Base-by-base conservation (phyloP, 257 asterid species). In the Nicotiana otophora region DNA sequence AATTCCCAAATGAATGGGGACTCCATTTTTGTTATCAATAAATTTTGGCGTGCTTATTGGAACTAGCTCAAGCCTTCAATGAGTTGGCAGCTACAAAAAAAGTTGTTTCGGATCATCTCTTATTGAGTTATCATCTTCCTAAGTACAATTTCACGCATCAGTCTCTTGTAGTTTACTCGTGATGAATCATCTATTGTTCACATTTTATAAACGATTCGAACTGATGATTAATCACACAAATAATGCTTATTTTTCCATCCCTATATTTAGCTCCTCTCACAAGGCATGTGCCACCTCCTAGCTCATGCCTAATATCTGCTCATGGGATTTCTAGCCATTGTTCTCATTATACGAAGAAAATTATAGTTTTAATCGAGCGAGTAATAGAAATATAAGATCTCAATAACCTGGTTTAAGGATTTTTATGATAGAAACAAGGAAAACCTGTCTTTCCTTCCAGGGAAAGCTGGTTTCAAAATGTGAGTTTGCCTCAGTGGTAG, bases 1-100 rank as follows among this genome's bases (percentile, higher is more conserved):
- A 61, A 68, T 65, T 54, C 68, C 81, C 82, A 36, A 80, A 83
- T 84, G 81, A 84, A 82, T 42, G 70, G 80, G 81, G 87, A 81
- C 84, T 81, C 86, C 78, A 82, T 83, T 72, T 75, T 84, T 84
- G 75, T 76, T 77, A 58, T 74, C 66, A 88, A 88, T 81, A 80
- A 84, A 81, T 68, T 78, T 81, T 53, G 86, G 78, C 86, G 84
- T 82, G 58, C 70, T 55, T 83, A 70, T 83, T 81, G 53, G 17
- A 39, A 77, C 85, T 83, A 46, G 83, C 79, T 61, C 82, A 84
- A 82, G 83, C 66, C 64, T 66, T 75, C 53, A 70, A 81, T 39
- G 58, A n/a, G 77, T 81, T 30, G 31, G 58, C 84, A 36, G 19
- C 60, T 74, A 39, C 60, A 14, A 36, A 57, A 23, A 7, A 51